Percentiles rank a stretch among this genome's conserved stretches.
phyloP scores from a whole-genome alignment of 2,329 filamentous ascomycete genomes.

The Sporothrix brasiliensis region DNA sequence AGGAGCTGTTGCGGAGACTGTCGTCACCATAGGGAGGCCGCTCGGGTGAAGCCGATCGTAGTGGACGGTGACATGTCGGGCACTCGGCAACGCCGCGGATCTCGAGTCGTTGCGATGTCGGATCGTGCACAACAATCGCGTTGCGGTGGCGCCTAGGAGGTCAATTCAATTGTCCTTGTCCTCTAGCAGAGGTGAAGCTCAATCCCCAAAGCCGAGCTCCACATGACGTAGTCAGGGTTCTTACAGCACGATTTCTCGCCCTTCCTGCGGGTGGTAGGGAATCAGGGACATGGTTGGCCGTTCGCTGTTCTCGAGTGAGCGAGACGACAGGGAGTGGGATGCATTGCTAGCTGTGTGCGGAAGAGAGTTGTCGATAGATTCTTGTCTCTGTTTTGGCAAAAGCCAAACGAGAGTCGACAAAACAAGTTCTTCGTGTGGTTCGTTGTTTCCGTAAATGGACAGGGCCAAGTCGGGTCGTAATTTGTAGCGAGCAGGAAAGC shows the following conservation, averaged over 20 bases:
- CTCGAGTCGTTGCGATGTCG: constrained; percentile 78
- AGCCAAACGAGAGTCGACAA: not conserved
- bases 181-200: not conserved
- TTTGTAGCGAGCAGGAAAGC: too few species aligned
- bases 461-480: too few species aligned
- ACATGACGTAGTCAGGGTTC: constrained; percentile 39
- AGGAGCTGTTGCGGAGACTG: not conserved
- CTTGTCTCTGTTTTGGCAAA: not conserved
- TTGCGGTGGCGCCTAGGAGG: constrained; percentile 79
- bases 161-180: not conserved
- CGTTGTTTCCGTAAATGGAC: constrained; percentile 16
- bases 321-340: not conserved
- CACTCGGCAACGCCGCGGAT: constrained; percentile 78
- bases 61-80: constrained; percentile 84
- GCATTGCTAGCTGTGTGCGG: not conserved
- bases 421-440: not conserved
- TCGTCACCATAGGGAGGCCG: constrained; percentile 51
- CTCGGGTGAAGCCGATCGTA: constrained; percentile 54
- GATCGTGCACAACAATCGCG: constrained; percentile 89
- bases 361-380: not conserved
- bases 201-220: not conserved
- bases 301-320: constrained; percentile 11
- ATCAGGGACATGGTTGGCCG: constrained; percentile 63
- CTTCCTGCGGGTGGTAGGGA: constrained; percentile 72
- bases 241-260: constrained; percentile 78